phyloP scores from a whole-genome alignment of 306 rosid species.

The Cyclanthera cordifolia region DNA sequence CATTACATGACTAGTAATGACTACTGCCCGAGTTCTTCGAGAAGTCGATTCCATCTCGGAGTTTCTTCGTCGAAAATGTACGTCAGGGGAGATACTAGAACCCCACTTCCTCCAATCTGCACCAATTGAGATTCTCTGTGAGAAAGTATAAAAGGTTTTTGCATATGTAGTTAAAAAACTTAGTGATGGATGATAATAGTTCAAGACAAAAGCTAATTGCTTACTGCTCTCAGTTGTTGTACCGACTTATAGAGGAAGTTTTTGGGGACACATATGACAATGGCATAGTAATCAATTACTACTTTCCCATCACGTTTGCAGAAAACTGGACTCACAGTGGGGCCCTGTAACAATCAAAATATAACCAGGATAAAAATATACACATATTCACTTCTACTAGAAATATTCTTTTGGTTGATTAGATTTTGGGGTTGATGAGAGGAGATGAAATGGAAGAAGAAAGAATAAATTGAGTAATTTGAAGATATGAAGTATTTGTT shows the following conservation, averaged over 20 bases:
- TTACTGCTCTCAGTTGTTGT: slow-evolving; percentile 78
- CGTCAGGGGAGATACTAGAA: slow-evolving; percentile 80
- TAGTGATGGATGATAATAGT: neutral
- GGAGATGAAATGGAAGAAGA: too few relatives aligned
- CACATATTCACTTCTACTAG: too few relatives aligned
- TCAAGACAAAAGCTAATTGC: slow-evolving; percentile 19
- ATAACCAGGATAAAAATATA: neutral
- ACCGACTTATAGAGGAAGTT: slow-evolving; percentile 72
- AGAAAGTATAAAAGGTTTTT: neutral
- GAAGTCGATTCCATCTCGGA: slow-evolving; percentile 83
- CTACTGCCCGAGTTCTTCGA: slow-evolving; percentile 54
- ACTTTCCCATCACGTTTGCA: slow-evolving; percentile 57
- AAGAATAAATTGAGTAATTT: too few relatives aligned
- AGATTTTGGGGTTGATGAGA: too few relatives aligned
- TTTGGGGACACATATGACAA: slow-evolving; percentile 80
- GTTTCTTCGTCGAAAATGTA: slow-evolving; percentile 95
- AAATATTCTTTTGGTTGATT: neutral
- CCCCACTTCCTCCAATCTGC: slow-evolving; percentile 98
- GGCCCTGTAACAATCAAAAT: slow-evolving; percentile 46
- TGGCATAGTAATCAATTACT: slow-evolving; percentile 61
- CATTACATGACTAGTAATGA: neutral
- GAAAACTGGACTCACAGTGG: slow-evolving; percentile 81
- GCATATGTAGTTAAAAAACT: too few relatives aligned
- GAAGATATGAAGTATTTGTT: too few relatives aligned
- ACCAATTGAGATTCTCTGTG: neutral